These are phyloP conservation scores for Neonectria hederae DNA, from an alignment of 2,329 filamentous ascomycete species.

Conservation along the genomic window DNA sequence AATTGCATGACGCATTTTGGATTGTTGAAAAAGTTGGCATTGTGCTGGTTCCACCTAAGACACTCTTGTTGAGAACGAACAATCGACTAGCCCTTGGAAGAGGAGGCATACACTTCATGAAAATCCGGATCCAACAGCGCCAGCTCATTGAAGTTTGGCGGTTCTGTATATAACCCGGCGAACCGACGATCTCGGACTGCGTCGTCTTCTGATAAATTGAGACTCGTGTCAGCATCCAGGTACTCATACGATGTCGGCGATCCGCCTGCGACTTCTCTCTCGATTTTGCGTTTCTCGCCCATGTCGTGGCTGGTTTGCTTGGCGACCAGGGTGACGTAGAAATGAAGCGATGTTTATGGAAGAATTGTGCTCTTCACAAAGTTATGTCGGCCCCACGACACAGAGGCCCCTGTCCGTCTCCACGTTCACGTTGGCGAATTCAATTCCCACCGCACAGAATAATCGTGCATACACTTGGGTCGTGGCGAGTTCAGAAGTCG, in stretches of 20 bases:
- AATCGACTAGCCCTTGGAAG: neutral
- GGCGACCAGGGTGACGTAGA: neutral
- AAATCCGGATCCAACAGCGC: conserved; percentile 54
- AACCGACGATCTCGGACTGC: conserved; percentile 45
- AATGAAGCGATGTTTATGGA: neutral
- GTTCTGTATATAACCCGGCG: conserved; percentile 51
- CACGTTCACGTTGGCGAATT: neutral
- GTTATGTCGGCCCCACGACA: conserved; percentile 8
- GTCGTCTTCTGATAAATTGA: conserved; percentile 6
- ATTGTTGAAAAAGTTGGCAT: conserved; percentile 73
- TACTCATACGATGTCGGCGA: neutral
- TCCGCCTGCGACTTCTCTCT: conserved; percentile 10
- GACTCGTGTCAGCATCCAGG: neutral
- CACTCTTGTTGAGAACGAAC: conserved; percentile 5
- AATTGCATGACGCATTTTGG: conserved; percentile 80
- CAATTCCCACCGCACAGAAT: neutral
- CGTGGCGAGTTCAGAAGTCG: neutral
- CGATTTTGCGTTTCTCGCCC: conserved; percentile 36
- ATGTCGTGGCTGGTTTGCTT: conserved; percentile 13
- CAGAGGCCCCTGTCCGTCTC: neutral
- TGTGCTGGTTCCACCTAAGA: conserved; percentile 35
- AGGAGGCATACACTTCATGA: conserved; percentile 49
- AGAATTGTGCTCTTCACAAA: conserved; percentile 8
- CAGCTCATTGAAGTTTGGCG: conserved; percentile 56
- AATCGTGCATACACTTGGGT: neutral